A percentile compares a stretch with the other conserved stretches of the same genome.
Conservation (phyloP, 228 moss, liverwort and hornwort species). For the Sphagnum fallax region DNA sequence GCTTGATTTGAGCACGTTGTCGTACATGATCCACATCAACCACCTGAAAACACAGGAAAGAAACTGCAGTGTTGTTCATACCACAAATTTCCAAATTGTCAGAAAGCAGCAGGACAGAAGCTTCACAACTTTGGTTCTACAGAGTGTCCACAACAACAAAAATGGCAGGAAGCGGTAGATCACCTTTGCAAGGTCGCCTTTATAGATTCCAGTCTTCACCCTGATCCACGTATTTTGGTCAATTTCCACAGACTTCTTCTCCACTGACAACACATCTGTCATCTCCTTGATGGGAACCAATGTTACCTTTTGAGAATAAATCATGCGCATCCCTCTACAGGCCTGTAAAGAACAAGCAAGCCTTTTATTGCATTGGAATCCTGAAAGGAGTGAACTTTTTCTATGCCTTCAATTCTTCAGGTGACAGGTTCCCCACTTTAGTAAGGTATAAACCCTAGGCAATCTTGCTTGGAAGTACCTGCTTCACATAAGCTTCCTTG, state of each 20-base stretch:
- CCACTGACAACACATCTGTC: constrained; percentile 93
- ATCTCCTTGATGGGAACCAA: constrained; percentile 98
- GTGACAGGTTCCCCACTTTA: too few species aligned
- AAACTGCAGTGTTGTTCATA: neutral
- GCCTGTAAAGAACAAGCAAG: constrained; percentile 45
- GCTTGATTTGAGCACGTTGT: constrained; percentile 76
- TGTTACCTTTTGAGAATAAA: constrained; percentile 73
- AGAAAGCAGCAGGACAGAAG: neutral
- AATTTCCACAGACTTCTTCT: constrained; percentile 92
- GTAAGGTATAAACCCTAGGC: too few species aligned
- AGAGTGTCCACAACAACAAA: too few species aligned
- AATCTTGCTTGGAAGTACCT: constrained; percentile 24
- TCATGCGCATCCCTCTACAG: constrained; percentile 88
- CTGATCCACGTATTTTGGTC: constrained; percentile 96
- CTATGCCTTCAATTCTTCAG: too few species aligned
- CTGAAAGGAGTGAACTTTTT: neutral
- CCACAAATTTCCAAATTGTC: neutral
- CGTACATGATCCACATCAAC: constrained; percentile 97
- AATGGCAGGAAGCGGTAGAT: neutral
- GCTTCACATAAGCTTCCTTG: constrained; percentile 94
- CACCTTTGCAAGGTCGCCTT: constrained; percentile 98
- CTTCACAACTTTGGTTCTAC: too few species aligned
- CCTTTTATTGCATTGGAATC: constrained; percentile 6
- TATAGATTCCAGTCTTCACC: constrained; percentile 86
- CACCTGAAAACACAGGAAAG: constrained; percentile 40